Evolutionary conservation across 2,329 filamentous ascomycete genomes (phyloP), one percentile per base, ranked within the genome.

Genomic region (Sporothrix dimorphospora): DNA sequence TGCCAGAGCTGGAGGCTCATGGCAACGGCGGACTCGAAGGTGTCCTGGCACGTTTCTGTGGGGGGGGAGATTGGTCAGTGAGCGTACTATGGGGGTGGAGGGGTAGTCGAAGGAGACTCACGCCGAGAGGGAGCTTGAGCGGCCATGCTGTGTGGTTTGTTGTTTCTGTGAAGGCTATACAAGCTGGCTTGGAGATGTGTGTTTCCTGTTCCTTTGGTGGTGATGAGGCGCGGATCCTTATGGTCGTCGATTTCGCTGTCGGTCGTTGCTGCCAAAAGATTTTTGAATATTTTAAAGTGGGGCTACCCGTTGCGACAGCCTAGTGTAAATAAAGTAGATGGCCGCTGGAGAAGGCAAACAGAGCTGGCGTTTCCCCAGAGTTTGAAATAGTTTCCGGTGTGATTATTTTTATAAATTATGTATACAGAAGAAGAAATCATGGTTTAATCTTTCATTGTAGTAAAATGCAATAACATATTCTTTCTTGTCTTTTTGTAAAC

Each of bases 1-100:
- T 92, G 90, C 96, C 96, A 99, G 79, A 92, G 88, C 84, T 94
- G 90, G 76, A 99, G 89, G 57, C 91, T 85, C 80, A 96, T 91
- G 80, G 93, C 94, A 77, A 98, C 91, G 79, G 90, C 92, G 78
- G 96, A 91, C 80, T 98, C 96, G 83, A 98, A 93, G 78, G 89
- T 87, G 75, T 86, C 82, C 79, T 90, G 86, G 77, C 86, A 86
- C 77, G 83, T 82, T 78, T 86, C 86, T 88, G 77, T n/a, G 71
- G 61, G 63, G 73, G 75, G 68, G 21, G 12, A 7, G 1, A 11
- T 7, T 16, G 19, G 68, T 55, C 51, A 71, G 70, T 42, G 12
- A n/a, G 67, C 34, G 30, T n/a, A 27, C 5, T 30, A 12, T 1
- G 47, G 49, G 21, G 53, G 27, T 3, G 55, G 40, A 4, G 34